These are phyloP conservation scores for Russula sp. DNA, from an alignment of 768 basidiomycete species.

Conservation along the genomic window DNA sequence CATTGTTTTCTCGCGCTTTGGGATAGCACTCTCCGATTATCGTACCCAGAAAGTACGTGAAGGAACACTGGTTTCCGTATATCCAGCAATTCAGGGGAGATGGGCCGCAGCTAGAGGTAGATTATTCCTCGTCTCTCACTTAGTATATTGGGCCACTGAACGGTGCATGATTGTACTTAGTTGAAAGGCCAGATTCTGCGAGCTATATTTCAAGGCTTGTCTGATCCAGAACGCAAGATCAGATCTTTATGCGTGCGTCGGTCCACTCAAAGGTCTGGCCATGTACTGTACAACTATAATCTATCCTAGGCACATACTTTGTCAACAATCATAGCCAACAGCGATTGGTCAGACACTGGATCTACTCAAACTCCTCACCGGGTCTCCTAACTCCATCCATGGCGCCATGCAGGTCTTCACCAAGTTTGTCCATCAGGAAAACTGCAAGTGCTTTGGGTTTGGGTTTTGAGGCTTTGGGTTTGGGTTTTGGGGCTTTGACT, in stretches of 20 bases:
- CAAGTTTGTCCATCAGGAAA: slow-evolving; percentile 60
- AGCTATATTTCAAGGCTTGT: slow-evolving; percentile 74
- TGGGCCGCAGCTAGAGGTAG: slow-evolving; percentile 66
- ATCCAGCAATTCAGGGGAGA: slow-evolving; percentile 73
- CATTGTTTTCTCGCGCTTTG: slow-evolving; percentile 19
- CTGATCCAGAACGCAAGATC: slow-evolving; percentile 82
- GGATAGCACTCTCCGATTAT: slow-evolving; percentile 81
- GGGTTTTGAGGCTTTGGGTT: no score
- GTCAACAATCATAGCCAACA: slow-evolving; percentile 73
- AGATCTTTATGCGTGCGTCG: slow-evolving; percentile 69
- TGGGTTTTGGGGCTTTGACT: no score
- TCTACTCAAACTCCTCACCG: slow-evolving; percentile 68
- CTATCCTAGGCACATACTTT: slow-evolving; percentile 69
- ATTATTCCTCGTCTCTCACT: slow-evolving; percentile 3
- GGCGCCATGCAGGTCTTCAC: slow-evolving; percentile 95
- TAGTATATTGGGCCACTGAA: slow-evolving; percentile 12
- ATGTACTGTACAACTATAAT: not conserved
- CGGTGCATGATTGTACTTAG: slow-evolving; percentile 35
- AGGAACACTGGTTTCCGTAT: slow-evolving; percentile 84
- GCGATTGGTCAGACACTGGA: slow-evolving; percentile 96
- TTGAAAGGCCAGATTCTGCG: slow-evolving; percentile 73
- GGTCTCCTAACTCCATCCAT: slow-evolving; percentile 71
- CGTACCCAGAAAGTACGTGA: slow-evolving; percentile 80
- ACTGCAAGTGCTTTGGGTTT: no score
- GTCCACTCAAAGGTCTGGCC: not conserved